These are phyloP conservation scores for Aureobasidium vineae DNA, from an alignment of 2,329 filamentous ascomycete species.

Conservation along the genomic window DNA sequence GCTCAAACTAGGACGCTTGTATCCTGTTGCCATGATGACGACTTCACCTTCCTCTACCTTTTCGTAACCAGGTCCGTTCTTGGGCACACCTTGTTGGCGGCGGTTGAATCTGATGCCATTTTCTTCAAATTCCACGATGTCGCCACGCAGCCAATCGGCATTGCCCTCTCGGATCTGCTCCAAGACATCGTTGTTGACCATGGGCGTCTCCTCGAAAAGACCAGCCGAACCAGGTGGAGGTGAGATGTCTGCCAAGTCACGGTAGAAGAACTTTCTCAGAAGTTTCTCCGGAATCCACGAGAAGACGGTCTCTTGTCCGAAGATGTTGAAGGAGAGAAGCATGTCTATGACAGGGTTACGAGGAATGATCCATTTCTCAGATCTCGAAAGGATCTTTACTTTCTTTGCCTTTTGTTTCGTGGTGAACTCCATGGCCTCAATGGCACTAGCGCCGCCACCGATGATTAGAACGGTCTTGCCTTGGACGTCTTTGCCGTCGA, in stretches of 20 bases:
- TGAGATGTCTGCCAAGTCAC: slow-evolving; percentile 71
- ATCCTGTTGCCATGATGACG: slow-evolving; percentile 81
- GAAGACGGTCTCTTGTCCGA: slow-evolving; percentile 71
- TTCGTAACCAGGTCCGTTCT: slow-evolving; percentile 69
- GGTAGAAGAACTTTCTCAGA: slow-evolving; percentile 76
- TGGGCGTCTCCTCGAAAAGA: slow-evolving; percentile 79
- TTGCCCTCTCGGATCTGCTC: slow-evolving; percentile 68
- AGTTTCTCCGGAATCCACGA: slow-evolving; percentile 77
- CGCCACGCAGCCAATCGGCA: slow-evolving; percentile 77
- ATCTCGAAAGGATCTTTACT: slow-evolving; percentile 70
- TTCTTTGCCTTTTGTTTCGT: slow-evolving; percentile 64
- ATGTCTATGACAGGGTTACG: slow-evolving; percentile 72
- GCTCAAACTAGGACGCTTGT: slow-evolving; percentile 66
- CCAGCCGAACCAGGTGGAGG: slow-evolving; percentile 57
- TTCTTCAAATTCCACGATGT: slow-evolving; percentile 68
- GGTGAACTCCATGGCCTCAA: slow-evolving; percentile 80
- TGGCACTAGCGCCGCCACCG: slow-evolving; percentile 75
- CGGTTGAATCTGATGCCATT: slow-evolving; percentile 69
- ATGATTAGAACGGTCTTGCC: slow-evolving; percentile 75
- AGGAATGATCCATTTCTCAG: slow-evolving; percentile 85
- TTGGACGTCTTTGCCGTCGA: slow-evolving; percentile 70
- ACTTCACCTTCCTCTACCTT: slow-evolving; percentile 69
- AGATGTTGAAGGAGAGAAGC: slow-evolving; percentile 72
- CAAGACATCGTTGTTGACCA: slow-evolving; percentile 83
- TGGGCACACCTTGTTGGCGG: slow-evolving; percentile 68